phyloP scores from a whole-genome alignment of 768 basidiomycete species.

The Termitomyces sp. region DNA sequence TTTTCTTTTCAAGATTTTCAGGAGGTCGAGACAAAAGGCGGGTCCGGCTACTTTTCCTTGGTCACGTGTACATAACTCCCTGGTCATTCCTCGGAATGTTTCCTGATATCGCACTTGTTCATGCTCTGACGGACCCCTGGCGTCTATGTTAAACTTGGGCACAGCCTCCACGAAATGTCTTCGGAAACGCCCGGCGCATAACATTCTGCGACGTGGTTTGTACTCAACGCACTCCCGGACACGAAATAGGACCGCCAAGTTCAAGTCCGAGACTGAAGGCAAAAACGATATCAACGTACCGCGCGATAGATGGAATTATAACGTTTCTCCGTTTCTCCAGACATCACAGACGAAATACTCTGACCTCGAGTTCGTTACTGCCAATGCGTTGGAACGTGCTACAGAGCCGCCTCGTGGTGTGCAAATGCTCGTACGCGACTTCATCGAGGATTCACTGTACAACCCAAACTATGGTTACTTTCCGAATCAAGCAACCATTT shows the following conservation, averaged over 20 bases:
- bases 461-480: slow-evolving; percentile 99
- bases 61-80: slow-evolving; percentile 9
- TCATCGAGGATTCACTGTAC: slow-evolving; percentile 94
- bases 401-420: slow-evolving; percentile 68
- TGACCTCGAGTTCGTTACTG: slow-evolving; percentile 56
- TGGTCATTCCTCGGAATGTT: neutral
- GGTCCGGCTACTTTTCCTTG: neutral
- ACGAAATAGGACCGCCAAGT: slow-evolving; percentile 10
- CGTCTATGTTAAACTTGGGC: slow-evolving; percentile 33
- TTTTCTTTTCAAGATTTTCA: neutral
- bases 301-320: slow-evolving; percentile 77
- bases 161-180: slow-evolving; percentile 27
- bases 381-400: slow-evolving; percentile 57
- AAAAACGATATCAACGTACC: slow-evolving; percentile 21
- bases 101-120: slow-evolving; percentile 2
- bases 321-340: slow-evolving; percentile 52
- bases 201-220: slow-evolving; percentile 17
- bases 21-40: neutral
- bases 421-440: slow-evolving; percentile 94
- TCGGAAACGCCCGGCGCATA: slow-evolving; percentile 18
- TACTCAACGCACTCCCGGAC: slow-evolving; percentile 15
- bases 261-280: slow-evolving; percentile 4
- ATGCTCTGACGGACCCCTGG: slow-evolving; percentile 18
- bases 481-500: slow-evolving; percentile 87
- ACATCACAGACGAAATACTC: slow-evolving; percentile 36